Conservation (phyloP, 306 rosid genomes). For the Trifolium fragiferum region DNA sequence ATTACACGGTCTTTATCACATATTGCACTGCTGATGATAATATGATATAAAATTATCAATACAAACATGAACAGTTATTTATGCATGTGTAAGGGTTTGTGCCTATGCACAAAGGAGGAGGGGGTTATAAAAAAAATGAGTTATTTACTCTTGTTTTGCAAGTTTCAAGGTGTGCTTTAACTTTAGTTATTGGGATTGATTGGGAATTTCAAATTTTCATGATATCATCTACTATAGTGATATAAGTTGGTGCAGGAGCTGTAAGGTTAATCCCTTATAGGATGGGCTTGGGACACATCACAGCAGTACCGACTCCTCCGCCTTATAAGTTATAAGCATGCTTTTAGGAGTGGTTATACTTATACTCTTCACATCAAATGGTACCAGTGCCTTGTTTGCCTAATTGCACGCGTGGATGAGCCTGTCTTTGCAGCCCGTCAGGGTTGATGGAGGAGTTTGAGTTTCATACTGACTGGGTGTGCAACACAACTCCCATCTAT, state of each 20-base stretch:
- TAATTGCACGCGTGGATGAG: conserved; percentile 10
- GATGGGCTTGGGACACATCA: conserved; percentile 25
- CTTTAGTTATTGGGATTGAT: conserved; percentile 30
- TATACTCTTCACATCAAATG: conserved; percentile 18
- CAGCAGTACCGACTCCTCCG: not conserved
- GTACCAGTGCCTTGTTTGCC: conserved; percentile 13
- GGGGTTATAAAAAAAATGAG: not conserved
- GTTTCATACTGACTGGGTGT: conserved; percentile 33
- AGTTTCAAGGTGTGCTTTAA: conserved; percentile 18
- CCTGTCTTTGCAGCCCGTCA: conserved; percentile 25
- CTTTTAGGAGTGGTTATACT: conserved; percentile 17
- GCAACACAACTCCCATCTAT: conserved; percentile 10
- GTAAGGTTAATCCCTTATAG: conserved; percentile 15
- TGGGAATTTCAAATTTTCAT: conserved; percentile 7
- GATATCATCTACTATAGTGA: conserved; percentile 29
- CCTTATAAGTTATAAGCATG: conserved; percentile 18
- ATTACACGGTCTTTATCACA: not conserved
- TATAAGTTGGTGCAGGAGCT: conserved; percentile 36
- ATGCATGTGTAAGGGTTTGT: not conserved
- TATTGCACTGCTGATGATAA: conserved; percentile 2
- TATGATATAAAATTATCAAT: not conserved
- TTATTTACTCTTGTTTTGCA: conserved; percentile 34
- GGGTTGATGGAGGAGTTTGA: conserved; percentile 35
- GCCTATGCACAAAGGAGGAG: not conserved
- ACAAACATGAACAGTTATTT: conserved; percentile 10